phyloP scores from a whole-genome alignment of 768 basidiomycete species.

The Termitomyces sp. region DNA sequence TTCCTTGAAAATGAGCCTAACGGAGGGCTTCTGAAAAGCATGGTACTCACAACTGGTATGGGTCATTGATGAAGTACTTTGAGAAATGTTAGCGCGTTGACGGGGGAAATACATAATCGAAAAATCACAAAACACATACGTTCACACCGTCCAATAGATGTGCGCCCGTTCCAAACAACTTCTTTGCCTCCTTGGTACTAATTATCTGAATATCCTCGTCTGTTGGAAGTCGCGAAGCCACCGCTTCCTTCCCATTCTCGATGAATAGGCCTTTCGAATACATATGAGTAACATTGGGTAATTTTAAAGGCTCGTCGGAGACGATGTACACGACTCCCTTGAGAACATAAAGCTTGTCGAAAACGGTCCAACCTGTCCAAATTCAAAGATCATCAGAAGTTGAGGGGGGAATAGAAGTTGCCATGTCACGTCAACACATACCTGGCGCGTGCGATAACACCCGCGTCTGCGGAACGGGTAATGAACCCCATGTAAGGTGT shows the following conservation, averaged over 20 bases:
- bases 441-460: constrained; percentile 76
- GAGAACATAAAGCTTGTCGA: constrained; percentile 75
- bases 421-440: constrained; percentile 20
- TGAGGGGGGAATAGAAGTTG: not conserved
- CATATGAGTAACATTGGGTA: constrained; percentile 66
- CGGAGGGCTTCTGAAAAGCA: not conserved
- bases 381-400: not conserved
- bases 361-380: constrained; percentile 78
- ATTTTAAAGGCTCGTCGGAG: constrained; percentile 55
- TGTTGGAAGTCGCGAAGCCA: constrained; percentile 59
- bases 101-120: not conserved
- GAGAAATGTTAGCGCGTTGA: not conserved
- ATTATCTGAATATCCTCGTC: constrained; percentile 79
- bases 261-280: constrained; percentile 66
- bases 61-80: constrained; percentile 80
- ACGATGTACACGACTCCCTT: constrained; percentile 85
- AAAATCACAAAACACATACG: constrained; percentile 30
- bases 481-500: constrained; percentile 32
- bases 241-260: constrained; percentile 47
- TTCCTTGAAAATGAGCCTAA: not conserved
- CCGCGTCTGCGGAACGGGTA: constrained; percentile 49
- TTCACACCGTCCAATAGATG: constrained; percentile 73
- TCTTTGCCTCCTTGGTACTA: constrained; percentile 56
- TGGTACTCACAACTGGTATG: constrained; percentile 71
- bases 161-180: constrained; percentile 68